Evolutionary conservation across 495 filamentous ascomycete genomes (phyloP).

Genomic region (Cercophora newfieldiana): DNA sequence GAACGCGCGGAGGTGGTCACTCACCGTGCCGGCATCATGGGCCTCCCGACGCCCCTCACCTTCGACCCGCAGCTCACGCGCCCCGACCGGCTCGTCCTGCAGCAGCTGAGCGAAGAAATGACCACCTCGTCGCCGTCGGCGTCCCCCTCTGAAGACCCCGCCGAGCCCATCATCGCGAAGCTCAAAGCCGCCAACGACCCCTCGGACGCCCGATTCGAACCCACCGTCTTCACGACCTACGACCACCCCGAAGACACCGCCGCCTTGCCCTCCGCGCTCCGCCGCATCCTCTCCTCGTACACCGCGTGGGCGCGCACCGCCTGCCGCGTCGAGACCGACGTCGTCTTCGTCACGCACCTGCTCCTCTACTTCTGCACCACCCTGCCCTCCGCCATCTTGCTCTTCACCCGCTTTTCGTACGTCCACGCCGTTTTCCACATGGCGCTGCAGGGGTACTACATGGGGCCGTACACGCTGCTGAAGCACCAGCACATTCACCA

Average conservation of each 20-base stretch:
- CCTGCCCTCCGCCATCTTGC: constrained; percentile 62
- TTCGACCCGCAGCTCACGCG: constrained; percentile 19
- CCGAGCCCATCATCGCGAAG: constrained; percentile 4
- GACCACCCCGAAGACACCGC: constrained; percentile 27
- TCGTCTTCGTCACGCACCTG: constrained; percentile 76
- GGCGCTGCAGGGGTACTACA: constrained; percentile 61
- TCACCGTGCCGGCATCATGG: not conserved
- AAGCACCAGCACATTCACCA: constrained; percentile 82
- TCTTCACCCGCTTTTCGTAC: constrained; percentile 66
- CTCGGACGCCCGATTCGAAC: constrained; percentile 35
- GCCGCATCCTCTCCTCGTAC: constrained; percentile 24
- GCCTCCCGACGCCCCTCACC: not conserved
- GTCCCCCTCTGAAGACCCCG: not conserved
- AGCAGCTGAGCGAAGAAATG: constrained; percentile 18
- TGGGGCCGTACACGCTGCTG: constrained; percentile 75
- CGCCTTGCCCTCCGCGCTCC: not conserved
- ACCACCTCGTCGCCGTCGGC: not conserved
- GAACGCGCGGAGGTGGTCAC: too few relatives aligned
- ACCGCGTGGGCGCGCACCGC: constrained; percentile 27
- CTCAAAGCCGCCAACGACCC: constrained; percentile 52
- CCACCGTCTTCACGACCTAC: constrained; percentile 42
- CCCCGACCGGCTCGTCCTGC: constrained; percentile 22
- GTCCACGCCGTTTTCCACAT: constrained; percentile 64
- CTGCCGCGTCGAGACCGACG: constrained; percentile 35
- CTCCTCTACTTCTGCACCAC: constrained; percentile 68